phyloP scores from a whole-genome alignment of 805 yeast genomes.

The Candida parachauliodes region DNA sequence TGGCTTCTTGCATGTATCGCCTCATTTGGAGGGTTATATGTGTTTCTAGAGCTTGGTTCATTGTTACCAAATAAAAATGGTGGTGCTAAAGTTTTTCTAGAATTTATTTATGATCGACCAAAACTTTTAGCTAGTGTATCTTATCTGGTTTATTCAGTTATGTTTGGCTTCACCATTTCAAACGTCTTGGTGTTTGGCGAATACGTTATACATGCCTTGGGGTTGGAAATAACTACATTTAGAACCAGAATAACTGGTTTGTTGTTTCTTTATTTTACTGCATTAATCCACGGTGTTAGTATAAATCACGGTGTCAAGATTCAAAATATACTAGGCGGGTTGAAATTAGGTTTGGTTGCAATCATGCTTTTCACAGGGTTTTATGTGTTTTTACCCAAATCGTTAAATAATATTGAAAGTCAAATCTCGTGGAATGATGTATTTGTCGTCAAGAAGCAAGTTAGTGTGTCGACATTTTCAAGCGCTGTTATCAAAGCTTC shows the following conservation, averaged over 20 bases:
- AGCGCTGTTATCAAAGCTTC: constrained; percentile 55
- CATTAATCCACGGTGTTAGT: constrained; percentile 53
- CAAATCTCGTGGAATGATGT: constrained; percentile 33
- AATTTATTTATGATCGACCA: constrained; percentile 62
- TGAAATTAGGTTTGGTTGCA: constrained; percentile 53
- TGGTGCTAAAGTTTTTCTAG: constrained; percentile 71
- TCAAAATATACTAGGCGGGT: constrained; percentile 60
- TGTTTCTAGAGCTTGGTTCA: constrained; percentile 68
- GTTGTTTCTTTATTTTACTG: constrained; percentile 23
- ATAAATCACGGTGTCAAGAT: constrained; percentile 55
- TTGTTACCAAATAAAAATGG: constrained; percentile 65
- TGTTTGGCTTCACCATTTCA: constrained; percentile 54
- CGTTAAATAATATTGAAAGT: constrained; percentile 41
- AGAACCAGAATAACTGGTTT: constrained; percentile 32
- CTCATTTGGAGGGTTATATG: constrained; percentile 64
- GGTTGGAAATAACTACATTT: constrained; percentile 34
- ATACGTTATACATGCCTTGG: constrained; percentile 47
- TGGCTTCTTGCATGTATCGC: constrained; percentile 63
- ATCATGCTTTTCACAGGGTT: constrained; percentile 57
- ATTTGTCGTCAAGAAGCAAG: constrained; percentile 26
- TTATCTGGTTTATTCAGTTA: constrained; percentile 45
- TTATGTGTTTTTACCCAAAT: constrained; percentile 50
- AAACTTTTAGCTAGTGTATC: constrained; percentile 50
- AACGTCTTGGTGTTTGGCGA: constrained; percentile 62
- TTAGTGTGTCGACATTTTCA: constrained; percentile 45